Evolutionary conservation across 2,329 filamentous ascomycete genomes (phyloP).

Genomic region (Lasiodiplodia citricola): DNA sequence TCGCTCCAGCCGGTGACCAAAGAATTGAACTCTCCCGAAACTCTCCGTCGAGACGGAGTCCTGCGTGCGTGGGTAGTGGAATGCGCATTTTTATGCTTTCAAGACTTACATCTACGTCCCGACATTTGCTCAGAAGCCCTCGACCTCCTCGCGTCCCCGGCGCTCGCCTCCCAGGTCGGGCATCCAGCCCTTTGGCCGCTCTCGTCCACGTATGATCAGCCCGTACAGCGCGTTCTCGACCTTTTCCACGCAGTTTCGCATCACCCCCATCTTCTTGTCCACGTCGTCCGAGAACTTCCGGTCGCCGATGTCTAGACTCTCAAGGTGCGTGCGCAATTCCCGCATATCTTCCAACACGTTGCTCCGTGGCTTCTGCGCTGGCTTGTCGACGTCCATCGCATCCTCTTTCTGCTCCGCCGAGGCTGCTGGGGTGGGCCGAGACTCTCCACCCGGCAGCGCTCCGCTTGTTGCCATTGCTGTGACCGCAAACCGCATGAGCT

Average conservation of each 20-base stretch:
- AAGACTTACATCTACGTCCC: too few relatives aligned
- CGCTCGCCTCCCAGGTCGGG: constrained; percentile 68
- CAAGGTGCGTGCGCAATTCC: constrained; percentile 75
- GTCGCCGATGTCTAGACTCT: constrained; percentile 67
- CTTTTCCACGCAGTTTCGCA: constrained; percentile 88
- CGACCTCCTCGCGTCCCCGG: constrained; percentile 47
- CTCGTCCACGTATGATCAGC: constrained; percentile 82
- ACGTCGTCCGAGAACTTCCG: constrained; percentile 67
- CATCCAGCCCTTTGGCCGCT: constrained; percentile 90
- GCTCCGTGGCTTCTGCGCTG: constrained; percentile 52
- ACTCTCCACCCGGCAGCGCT: constrained; percentile 48
- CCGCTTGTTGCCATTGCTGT: constrained; percentile 81
- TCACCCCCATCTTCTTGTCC: constrained; percentile 81
- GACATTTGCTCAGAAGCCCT: constrained; percentile 39
- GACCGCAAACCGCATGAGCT: constrained; percentile 96
- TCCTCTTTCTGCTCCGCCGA: constrained; percentile 31
- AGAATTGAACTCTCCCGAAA: too few relatives aligned
- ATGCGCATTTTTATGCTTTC: too few relatives aligned
- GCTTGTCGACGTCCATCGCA: constrained; percentile 44
- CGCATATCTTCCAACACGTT: constrained; percentile 83
- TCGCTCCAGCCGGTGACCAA: background rate
- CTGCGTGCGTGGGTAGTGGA: too few relatives aligned
- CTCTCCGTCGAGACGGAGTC: too few relatives aligned
- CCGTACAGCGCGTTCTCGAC: constrained; percentile 92
- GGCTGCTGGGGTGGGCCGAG: constrained; percentile 43